Evolutionary conservation across 2,329 filamentous ascomycete genomes (phyloP).

Genomic region (Cladosporium sp.): DNA sequence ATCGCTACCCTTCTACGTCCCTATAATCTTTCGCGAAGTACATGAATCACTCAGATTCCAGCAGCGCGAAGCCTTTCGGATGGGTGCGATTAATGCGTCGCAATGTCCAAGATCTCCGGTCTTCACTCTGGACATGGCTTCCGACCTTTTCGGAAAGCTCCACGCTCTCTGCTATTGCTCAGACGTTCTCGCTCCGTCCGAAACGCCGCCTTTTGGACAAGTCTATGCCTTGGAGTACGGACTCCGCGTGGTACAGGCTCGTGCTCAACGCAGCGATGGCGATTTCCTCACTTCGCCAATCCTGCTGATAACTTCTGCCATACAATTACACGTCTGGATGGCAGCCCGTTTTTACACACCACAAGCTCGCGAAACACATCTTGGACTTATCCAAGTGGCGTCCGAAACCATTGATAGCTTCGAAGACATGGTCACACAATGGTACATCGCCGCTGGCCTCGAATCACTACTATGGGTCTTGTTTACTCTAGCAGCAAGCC

Average conservation of each 20-base stretch:
- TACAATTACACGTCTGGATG: conserved; percentile 11
- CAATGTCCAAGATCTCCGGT: conserved; percentile 1
- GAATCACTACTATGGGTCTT: conserved; percentile 4
- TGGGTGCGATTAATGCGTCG: conserved; percentile 1
- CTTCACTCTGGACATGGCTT: conserved; percentile 8
- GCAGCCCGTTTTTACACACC: conserved; percentile 9
- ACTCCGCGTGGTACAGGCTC: conserved; percentile 4
- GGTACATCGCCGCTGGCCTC: conserved; percentile 9
- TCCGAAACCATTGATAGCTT: background rate
- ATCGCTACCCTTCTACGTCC: conserved; percentile 2
- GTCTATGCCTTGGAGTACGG: conserved; percentile 9
- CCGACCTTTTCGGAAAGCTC: conserved; percentile 6
- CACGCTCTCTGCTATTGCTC: conserved; percentile 10
- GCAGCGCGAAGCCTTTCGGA: conserved; percentile 7
- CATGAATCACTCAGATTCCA: background rate
- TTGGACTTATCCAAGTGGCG: conserved; percentile 1
- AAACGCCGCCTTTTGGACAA: conserved; percentile 7
- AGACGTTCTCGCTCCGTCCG: background rate
- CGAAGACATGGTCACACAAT: conserved; percentile 10
- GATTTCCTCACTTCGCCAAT: conserved; percentile 2
- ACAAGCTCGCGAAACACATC: conserved; percentile 5
- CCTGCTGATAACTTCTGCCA: conserved; percentile 4
- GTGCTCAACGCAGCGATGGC: conserved; percentile 1
- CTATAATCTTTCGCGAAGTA: background rate
- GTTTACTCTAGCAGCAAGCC: background rate